Conservation (phyloP, 1,284 basidiomycete genomes). For the Malassezia sp. region DNA sequence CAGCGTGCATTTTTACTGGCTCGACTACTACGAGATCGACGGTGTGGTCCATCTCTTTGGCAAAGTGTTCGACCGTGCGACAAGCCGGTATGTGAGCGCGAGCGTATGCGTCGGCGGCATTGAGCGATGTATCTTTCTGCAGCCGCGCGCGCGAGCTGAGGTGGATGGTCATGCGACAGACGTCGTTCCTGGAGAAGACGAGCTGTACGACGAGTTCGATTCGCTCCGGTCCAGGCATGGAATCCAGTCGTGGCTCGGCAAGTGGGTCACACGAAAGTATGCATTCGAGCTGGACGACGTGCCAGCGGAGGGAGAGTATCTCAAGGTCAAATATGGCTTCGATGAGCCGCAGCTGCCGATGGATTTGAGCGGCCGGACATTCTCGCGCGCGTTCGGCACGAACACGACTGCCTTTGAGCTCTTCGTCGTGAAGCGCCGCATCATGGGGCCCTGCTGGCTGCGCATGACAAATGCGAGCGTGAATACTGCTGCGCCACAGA, state of each 20-base stretch:
- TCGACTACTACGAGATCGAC: constrained; percentile 38
- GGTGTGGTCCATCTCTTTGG: constrained; percentile 43
- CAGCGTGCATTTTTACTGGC: constrained; percentile 41
- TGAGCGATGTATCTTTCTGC: constrained; percentile 84
- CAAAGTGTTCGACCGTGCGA: constrained; percentile 40
- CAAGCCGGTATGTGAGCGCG: constrained; percentile 64
- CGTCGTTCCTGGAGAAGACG: constrained; percentile 49
- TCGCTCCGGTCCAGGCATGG: constrained; percentile 60
- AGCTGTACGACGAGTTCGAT: constrained; percentile 78
- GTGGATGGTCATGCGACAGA: constrained; percentile 62
- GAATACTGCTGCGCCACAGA: constrained; percentile 45
- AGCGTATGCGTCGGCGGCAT: constrained; percentile 76
- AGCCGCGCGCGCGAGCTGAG: constrained; percentile 53
- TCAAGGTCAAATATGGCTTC: constrained; percentile 55
- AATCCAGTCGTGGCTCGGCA: constrained; percentile 59
- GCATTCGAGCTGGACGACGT: constrained; percentile 80
- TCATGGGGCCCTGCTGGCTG: constrained; percentile 98
- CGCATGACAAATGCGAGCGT: constrained; percentile 64
- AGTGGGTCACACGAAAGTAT: constrained; percentile 76
- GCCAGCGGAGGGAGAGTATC: constrained; percentile 71
- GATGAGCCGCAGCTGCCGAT: constrained; percentile 51
- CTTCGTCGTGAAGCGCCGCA: constrained; percentile 87
- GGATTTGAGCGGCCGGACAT: constrained; percentile 67
- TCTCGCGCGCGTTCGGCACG: constrained; percentile 79
- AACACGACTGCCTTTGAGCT: constrained; percentile 86